Evolutionary conservation across 1,139 yeast genomes (phyloP).

Genomic region (Geotrichum klebahnii): DNA sequence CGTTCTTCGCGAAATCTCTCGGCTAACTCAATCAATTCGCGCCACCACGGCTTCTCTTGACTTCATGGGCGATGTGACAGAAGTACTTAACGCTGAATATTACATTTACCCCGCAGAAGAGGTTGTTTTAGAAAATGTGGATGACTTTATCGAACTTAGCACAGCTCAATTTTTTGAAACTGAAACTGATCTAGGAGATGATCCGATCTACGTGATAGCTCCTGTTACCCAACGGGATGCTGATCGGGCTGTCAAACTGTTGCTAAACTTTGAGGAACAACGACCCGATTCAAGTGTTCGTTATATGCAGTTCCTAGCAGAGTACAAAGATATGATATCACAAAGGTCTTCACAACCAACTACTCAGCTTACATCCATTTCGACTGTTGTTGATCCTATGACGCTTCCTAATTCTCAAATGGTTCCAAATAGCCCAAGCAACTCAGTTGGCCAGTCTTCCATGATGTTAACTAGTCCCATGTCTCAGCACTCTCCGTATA

Average conservation of each 20-base stretch:
- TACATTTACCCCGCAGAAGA: constrained; percentile 18
- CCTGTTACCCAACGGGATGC: constrained; percentile 6
- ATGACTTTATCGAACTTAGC: constrained; percentile 19
- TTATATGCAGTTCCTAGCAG: constrained; percentile 3
- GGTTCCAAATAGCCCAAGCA: background rate
- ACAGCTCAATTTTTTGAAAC: constrained; percentile 21
- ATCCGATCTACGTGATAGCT: constrained; percentile 10
- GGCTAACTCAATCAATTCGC: constrained; percentile 6
- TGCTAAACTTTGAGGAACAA: constrained; percentile 17
- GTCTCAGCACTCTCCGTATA: constrained; percentile 4
- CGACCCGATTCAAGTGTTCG: constrained; percentile 5
- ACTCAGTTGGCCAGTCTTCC: background rate
- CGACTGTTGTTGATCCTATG: constrained; percentile 3
- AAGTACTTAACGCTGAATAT: constrained; percentile 3
- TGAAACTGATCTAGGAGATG: background rate
- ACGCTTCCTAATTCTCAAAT: no score
- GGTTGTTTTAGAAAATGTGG: constrained; percentile 11
- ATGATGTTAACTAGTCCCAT: constrained; percentile 3
- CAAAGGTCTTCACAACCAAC: background rate
- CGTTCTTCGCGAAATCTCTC: constrained; percentile 8
- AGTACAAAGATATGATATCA: background rate
- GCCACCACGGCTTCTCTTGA: background rate
- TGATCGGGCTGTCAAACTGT: constrained; percentile 12
- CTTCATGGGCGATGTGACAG: constrained; percentile 13
- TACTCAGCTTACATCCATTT: background rate